phyloP scores from a whole-genome alignment of 192 early-diverging fungal genomes.

The Lunasporangiospora selenospora region DNA sequence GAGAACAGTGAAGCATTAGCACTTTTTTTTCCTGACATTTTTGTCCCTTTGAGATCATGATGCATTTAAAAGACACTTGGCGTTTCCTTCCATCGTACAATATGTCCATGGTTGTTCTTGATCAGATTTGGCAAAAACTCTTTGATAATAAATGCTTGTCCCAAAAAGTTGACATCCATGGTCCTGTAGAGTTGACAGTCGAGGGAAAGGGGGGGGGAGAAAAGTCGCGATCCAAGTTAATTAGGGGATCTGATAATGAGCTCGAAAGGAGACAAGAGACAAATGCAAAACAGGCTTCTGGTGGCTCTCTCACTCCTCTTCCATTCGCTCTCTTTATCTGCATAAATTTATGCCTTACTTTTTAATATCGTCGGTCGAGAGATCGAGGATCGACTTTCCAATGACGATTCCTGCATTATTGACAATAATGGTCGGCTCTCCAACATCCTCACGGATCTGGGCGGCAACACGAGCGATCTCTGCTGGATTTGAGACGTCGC shows the following conservation, averaged over 20 bases:
- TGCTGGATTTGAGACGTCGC: slow-evolving; percentile 63
- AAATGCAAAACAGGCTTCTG: too few species aligned
- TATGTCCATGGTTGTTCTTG: slow-evolving; percentile 74
- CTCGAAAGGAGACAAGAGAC: too few species aligned
- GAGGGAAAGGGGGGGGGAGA: background rate
- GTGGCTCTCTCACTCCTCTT: too few species aligned
- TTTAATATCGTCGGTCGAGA: slow-evolving; percentile 66
- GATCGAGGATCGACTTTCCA: slow-evolving; percentile 68
- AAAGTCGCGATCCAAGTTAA: background rate
- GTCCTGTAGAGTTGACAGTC: slow-evolving; percentile 60
- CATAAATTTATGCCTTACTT: slow-evolving; percentile 22
- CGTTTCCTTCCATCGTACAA: slow-evolving; percentile 59
- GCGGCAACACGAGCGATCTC: slow-evolving; percentile 56
- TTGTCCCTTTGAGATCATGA: slow-evolving; percentile 31
- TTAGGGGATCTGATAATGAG: background rate
- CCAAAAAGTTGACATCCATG: slow-evolving; percentile 74
- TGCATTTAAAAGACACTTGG: background rate
- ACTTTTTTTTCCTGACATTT: slow-evolving; percentile 50
- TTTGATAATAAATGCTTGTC: slow-evolving; percentile 78
- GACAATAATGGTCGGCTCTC: slow-evolving; percentile 78
- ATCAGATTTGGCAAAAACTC: slow-evolving; percentile 81
- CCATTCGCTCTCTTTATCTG: too few species aligned
- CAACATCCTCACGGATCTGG: slow-evolving; percentile 57
- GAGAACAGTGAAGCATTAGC: slow-evolving; percentile 36
- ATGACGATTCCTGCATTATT: slow-evolving; percentile 84